phyloP scores from a whole-genome alignment of 2,329 filamentous ascomycete species.

The Raffaelea deltoideospora region DNA sequence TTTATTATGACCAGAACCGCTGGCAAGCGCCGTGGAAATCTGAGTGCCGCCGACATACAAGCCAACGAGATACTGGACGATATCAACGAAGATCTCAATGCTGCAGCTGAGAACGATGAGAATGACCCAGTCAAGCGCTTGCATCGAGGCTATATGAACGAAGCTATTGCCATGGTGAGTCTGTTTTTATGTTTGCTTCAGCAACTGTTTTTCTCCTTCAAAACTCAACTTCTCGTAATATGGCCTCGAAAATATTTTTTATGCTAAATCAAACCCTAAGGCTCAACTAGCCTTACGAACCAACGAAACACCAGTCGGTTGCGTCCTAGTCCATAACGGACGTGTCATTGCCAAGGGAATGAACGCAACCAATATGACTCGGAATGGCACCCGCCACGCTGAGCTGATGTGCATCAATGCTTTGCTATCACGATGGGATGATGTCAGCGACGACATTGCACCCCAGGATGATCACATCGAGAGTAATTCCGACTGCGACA shows the following conservation, averaged over 20 bases:
- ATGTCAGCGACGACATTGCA: conserved; percentile 14
- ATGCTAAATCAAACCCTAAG: conserved; percentile 25
- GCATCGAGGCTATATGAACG: conserved; percentile 57
- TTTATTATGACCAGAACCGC: conserved; percentile 11
- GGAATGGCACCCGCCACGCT: conserved; percentile 85
- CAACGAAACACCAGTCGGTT: conserved; percentile 93
- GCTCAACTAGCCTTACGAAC: conserved; percentile 70
- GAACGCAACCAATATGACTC: conserved; percentile 89
- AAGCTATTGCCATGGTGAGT: conserved; percentile 72
- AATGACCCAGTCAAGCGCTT: conserved; percentile 13
- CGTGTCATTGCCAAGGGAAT: conserved; percentile 77
- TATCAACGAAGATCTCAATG: conserved; percentile 14
- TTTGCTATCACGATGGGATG: conserved; percentile 28
- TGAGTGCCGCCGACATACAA: conserved; percentile 10
- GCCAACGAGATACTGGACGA: conserved; percentile 11
- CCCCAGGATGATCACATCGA: conserved; percentile 16
- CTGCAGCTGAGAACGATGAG: conserved; percentile 15
- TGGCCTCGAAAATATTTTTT: background rate
- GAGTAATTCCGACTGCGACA: conserved; percentile 22
- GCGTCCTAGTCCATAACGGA: conserved; percentile 72
- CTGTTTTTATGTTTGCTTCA: background rate
- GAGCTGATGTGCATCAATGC: conserved; percentile 76
- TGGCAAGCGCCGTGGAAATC: conserved; percentile 10
- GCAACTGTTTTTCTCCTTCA: background rate
- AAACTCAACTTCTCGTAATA: background rate